Conservation (phyloP, 164 flowering plant genomes). For the Santalum album region DNA sequence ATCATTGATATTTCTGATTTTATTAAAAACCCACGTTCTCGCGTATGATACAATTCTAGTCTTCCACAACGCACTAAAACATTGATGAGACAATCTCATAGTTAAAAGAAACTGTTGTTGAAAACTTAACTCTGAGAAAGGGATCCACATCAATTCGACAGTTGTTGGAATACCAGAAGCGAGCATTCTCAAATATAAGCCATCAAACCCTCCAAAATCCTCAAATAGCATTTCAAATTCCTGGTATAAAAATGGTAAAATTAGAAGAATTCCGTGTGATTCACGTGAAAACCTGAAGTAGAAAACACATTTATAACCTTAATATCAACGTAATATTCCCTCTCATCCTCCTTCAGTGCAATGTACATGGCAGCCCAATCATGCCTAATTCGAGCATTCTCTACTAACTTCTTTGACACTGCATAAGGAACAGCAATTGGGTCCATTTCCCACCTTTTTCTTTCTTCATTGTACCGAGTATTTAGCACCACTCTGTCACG, state of each 20-base stretch:
- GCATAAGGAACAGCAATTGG: constrained; percentile 85
- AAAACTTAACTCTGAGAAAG: constrained; percentile 73
- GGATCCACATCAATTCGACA: constrained; percentile 88
- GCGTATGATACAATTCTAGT: constrained; percentile 27
- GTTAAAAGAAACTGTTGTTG: constrained; percentile 54
- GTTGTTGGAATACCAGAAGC: constrained; percentile 72
- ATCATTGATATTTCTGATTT: constrained; percentile 41
- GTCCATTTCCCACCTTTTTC: constrained; percentile 84
- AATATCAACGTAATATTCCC: constrained; percentile 61
- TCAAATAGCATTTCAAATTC: constrained; percentile 75
- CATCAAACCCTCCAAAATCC: constrained; percentile 89
- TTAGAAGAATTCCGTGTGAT: constrained; percentile 2
- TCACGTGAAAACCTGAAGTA: neutral
- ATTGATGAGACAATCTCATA: constrained; percentile 34
- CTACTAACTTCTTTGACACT: constrained; percentile 65
- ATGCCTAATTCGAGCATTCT: constrained; percentile 78
- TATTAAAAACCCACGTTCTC: constrained; percentile 34
- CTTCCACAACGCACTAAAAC: constrained; percentile 53
- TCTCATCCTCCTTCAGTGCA: constrained; percentile 69
- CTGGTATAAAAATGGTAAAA: constrained; percentile 27
- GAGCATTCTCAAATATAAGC: constrained; percentile 72
- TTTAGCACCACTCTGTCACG: constrained; percentile 82
- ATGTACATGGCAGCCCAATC: constrained; percentile 89
- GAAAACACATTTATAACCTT: constrained; percentile 33
- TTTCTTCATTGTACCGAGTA: constrained; percentile 72